phyloP scores from a whole-genome alignment of 345 rosid species.

The Hevea brasiliensis region DNA sequence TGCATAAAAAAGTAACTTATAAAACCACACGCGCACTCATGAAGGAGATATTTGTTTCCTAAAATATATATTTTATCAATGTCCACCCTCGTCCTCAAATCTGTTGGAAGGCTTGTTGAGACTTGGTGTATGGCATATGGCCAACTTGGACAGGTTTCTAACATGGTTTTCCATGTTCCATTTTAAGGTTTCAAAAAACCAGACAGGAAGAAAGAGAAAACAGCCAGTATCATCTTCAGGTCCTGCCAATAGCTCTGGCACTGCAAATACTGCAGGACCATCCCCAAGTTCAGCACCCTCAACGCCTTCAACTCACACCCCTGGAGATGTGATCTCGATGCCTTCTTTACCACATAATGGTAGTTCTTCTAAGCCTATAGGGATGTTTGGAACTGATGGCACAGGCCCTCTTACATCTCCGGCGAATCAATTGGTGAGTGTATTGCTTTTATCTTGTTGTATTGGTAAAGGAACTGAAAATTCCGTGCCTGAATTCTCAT shows the following conservation, averaged over 20 bases:
- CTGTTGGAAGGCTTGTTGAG: conserved; percentile 7
- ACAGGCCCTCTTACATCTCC: conserved; percentile 84
- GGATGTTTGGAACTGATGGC: conserved; percentile 76
- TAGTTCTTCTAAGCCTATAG: conserved; percentile 76
- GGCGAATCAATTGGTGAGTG: conserved; percentile 86
- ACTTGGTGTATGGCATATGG: neutral
- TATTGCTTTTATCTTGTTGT: conserved; percentile 18
- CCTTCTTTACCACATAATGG: conserved; percentile 84
- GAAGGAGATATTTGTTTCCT: too few relatives aligned
- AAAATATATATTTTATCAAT: too few relatives aligned
- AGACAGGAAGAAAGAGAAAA: conserved; percentile 92
- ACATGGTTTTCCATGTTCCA: conserved; percentile 30
- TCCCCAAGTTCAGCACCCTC: conserved; percentile 99
- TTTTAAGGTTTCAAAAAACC: conserved; percentile 85
- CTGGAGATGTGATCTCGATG: conserved; percentile 91
- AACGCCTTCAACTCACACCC: conserved; percentile 95
- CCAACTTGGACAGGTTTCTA: conserved; percentile 27
- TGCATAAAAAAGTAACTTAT: too few relatives aligned
- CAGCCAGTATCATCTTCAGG: conserved; percentile 98
- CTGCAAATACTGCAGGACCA: conserved; percentile 97
- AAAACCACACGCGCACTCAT: too few relatives aligned
- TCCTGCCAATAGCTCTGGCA: conserved; percentile 98
- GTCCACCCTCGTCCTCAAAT: neutral
- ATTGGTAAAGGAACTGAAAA: conserved; percentile 29
- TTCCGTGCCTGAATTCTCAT: conserved; percentile 47